phyloP scores from a whole-genome alignment of 805 yeast species.

The Yamadazyma kitorensis region DNA sequence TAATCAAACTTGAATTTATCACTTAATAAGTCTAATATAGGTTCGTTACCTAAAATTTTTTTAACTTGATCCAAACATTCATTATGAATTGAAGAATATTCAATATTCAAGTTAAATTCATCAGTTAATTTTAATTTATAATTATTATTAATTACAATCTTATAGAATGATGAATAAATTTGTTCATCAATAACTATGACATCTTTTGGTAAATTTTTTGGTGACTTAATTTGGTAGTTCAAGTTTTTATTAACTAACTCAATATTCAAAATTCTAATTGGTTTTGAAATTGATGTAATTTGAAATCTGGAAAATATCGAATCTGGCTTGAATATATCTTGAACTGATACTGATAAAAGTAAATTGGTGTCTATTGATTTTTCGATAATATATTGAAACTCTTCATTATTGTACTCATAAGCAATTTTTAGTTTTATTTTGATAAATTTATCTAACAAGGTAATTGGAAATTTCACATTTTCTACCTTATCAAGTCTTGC shows the following conservation, averaged over 20 bases:
- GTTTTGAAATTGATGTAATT: constrained; percentile 58
- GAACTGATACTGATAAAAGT: constrained; percentile 71
- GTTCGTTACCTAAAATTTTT: constrained; percentile 2
- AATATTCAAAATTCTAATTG: constrained; percentile 52
- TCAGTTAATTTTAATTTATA: constrained; percentile 26
- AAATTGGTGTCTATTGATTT: constrained; percentile 49
- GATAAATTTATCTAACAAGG: constrained; percentile 2
- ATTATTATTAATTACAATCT: constrained; percentile 31
- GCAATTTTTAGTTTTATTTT: constrained; percentile 20
- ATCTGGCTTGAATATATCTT: constrained; percentile 64
- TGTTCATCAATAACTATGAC: constrained; percentile 66
- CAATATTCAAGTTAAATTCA: constrained; percentile 39
- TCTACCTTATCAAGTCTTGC: neutral
- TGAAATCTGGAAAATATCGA: constrained; percentile 65
- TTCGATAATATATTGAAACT: constrained; percentile 8
- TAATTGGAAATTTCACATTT: constrained; percentile 3
- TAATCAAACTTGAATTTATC: constrained; percentile 9
- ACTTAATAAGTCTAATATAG: too few species aligned
- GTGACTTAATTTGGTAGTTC: constrained; percentile 23
- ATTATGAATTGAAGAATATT: constrained; percentile 44
- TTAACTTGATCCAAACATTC: constrained; percentile 34
- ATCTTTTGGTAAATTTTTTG: constrained; percentile 19
- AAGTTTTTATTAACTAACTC: constrained; percentile 28
- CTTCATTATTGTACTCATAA: constrained; percentile 19
- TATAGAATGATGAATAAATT: constrained; percentile 60